A percentile compares a stretch with the other conserved stretches of the same genome.
Evolutionary conservation across 306 rosid species (phyloP).

Genomic region (Ceratonia siliqua): DNA sequence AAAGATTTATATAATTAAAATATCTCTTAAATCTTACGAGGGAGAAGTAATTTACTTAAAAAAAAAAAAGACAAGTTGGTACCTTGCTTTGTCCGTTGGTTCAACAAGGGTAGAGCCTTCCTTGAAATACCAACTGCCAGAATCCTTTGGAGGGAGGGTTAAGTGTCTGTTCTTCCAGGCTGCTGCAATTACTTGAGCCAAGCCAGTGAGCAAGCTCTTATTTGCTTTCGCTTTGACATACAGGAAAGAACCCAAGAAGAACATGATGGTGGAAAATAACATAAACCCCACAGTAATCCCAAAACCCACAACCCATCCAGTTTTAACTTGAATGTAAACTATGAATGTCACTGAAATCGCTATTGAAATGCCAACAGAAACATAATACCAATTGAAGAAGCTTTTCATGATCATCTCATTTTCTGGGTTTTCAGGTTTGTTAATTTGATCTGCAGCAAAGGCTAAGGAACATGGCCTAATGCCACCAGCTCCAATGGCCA

Average conservation of each 20-base stretch:
- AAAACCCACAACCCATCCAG: constrained; percentile 72
- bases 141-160: constrained; percentile 42
- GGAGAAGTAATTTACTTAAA: no score
- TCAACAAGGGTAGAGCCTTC: constrained; percentile 52
- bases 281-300: constrained; percentile 70
- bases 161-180: constrained; percentile 70
- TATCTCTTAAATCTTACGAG: no score
- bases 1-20: no score
- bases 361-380: constrained; percentile 64
- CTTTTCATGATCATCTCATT: constrained; percentile 51
- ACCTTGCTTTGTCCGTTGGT: constrained; percentile 73
- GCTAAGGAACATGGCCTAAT: constrained; percentile 77
- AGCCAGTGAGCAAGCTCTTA: constrained; percentile 54
- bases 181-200: constrained; percentile 54
- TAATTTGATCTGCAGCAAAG: constrained; percentile 71
- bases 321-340: constrained; percentile 61
- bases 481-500: constrained; percentile 81
- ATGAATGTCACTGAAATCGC: constrained; percentile 50
- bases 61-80: neutral
- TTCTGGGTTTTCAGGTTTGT: constrained; percentile 48
- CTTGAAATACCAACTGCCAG: constrained; percentile 52
- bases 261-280: constrained; percentile 56
- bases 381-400: constrained; percentile 87
- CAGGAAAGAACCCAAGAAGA: constrained; percentile 59
- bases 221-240: constrained; percentile 54